Conservation (phyloP, 129 eudicot genomes). For the Dittrichia graveolens region DNA sequence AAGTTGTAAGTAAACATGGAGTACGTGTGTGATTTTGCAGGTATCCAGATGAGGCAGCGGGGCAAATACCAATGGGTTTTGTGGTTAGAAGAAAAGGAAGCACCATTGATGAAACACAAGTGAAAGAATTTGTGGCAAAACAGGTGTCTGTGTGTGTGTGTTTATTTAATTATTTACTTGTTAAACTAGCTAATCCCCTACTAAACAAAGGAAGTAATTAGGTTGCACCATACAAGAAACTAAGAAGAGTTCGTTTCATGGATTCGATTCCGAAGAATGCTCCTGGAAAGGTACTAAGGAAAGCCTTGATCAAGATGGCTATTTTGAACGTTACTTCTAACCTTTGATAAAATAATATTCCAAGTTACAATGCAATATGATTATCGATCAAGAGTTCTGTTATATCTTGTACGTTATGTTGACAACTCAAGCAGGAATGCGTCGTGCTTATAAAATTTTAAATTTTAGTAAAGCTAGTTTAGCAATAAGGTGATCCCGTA, state of each 20-base stretch:
- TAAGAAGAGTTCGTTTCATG: slow-evolving; percentile 48
- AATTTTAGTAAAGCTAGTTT: too few relatives aligned
- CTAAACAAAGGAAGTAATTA: slow-evolving; percentile 2
- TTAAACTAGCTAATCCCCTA: background rate
- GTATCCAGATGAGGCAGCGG: slow-evolving; percentile 71
- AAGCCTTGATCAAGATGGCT: slow-evolving; percentile 53
- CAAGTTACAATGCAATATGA: too few relatives aligned
- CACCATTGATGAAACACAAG: slow-evolving; percentile 41
- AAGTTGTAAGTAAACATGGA: background rate
- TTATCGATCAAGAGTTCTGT: too few relatives aligned
- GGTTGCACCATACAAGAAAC: slow-evolving; percentile 59
- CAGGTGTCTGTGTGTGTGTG: slow-evolving; percentile 37
- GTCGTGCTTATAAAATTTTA: too few relatives aligned
- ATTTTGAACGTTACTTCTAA: slow-evolving; percentile 41
- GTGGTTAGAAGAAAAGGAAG: slow-evolving; percentile 62
- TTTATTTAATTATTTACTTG: background rate
- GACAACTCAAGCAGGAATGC: too few relatives aligned
- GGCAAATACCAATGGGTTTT: slow-evolving; percentile 69
- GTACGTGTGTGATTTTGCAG: slow-evolving; percentile 40
- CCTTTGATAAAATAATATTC: slow-evolving; percentile 28
- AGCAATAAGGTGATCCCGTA: too few relatives aligned
- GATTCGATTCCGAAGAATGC: slow-evolving; percentile 54
- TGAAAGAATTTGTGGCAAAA: slow-evolving; percentile 59
- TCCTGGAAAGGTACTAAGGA: slow-evolving; percentile 56
- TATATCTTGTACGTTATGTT: too few relatives aligned